Evolutionary conservation across 495 filamentous ascomycete genomes (phyloP).

Genomic region (Penicillium samsonianum): DNA sequence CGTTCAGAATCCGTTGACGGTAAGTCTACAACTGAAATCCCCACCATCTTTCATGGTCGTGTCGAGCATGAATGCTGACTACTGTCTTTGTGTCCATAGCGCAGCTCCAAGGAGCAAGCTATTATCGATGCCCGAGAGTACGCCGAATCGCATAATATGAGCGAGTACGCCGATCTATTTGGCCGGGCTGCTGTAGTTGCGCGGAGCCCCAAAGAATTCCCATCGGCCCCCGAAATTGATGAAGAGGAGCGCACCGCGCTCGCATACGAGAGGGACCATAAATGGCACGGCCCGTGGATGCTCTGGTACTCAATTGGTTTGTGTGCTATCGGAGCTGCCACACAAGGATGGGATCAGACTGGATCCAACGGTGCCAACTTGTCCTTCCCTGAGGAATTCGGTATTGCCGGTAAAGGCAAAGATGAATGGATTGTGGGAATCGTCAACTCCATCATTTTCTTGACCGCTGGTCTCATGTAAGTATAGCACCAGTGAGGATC

Average conservation of each 20-base stretch:
- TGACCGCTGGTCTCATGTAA: slow-evolving; percentile 39
- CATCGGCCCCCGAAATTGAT: slow-evolving; percentile 19
- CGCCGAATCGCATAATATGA: slow-evolving; percentile 40
- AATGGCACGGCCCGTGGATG: slow-evolving; percentile 38
- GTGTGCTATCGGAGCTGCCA: slow-evolving; percentile 39
- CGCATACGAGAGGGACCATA: slow-evolving; percentile 33
- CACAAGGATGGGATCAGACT: slow-evolving; percentile 65
- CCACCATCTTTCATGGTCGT: not conserved
- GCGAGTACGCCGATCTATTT: slow-evolving; percentile 45
- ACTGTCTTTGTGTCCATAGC: slow-evolving; percentile 23
- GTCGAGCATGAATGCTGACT: not conserved
- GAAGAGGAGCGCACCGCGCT: slow-evolving; percentile 28
- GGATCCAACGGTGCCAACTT: slow-evolving; percentile 69
- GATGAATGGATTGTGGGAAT: slow-evolving; percentile 62
- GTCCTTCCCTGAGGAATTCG: slow-evolving; percentile 56
- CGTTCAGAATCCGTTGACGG: slow-evolving; percentile 6
- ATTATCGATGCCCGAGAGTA: slow-evolving; percentile 40
- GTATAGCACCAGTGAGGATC: slow-evolving; percentile 35
- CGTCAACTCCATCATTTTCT: slow-evolving; percentile 51
- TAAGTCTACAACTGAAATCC: not conserved
- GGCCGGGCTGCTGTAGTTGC: slow-evolving; percentile 43
- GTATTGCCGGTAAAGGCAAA: slow-evolving; percentile 40
- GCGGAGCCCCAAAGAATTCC: slow-evolving; percentile 26
- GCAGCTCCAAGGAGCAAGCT: slow-evolving; percentile 32
- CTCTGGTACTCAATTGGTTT: slow-evolving; percentile 40